phyloP scores from a whole-genome alignment of 768 basidiomycete genomes.

The Naganishia vishniacii region DNA sequence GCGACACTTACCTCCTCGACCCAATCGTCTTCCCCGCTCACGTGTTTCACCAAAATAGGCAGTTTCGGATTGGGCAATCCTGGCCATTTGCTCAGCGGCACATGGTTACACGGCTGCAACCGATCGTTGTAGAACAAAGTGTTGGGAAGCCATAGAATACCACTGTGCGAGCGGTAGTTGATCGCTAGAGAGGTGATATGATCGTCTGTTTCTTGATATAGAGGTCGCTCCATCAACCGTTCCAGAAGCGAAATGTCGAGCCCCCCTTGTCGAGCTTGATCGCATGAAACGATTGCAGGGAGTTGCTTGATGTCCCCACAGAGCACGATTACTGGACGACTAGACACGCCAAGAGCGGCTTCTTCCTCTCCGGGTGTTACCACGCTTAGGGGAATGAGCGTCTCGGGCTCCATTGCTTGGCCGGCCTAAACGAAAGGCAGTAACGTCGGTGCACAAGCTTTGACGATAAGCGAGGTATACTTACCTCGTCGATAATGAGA shows the following conservation, averaged over 20 bases:
- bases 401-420: conserved; percentile 49
- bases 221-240: conserved; percentile 39
- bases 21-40: conserved; percentile 40
- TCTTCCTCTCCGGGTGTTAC: conserved; percentile 27
- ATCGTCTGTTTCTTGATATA: conserved; percentile 12
- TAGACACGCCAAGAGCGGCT: background rate
- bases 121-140: conserved; percentile 48
- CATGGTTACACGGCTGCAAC: conserved; percentile 38
- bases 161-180: conserved; percentile 48
- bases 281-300: conserved; percentile 43
- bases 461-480: no score
- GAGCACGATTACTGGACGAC: conserved; percentile 37
- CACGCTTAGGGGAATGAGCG: conserved; percentile 41
- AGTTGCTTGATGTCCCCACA: conserved; percentile 49
- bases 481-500: conserved; percentile 48
- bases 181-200: conserved; percentile 27
- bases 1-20: conserved; percentile 44
- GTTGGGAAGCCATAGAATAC: conserved; percentile 48
- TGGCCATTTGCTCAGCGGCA: conserved; percentile 32
- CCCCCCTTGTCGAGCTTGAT: conserved; percentile 37
- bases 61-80: conserved; percentile 36
- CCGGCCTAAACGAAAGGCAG: conserved; percentile 44
- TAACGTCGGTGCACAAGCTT: no score
- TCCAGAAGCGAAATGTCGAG: conserved; percentile 48
- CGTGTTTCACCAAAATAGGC: conserved; percentile 43